Evolutionary conservation across 192 early-diverging fungal species (phyloP).

Genomic region (Coemansia sp.): DNA sequence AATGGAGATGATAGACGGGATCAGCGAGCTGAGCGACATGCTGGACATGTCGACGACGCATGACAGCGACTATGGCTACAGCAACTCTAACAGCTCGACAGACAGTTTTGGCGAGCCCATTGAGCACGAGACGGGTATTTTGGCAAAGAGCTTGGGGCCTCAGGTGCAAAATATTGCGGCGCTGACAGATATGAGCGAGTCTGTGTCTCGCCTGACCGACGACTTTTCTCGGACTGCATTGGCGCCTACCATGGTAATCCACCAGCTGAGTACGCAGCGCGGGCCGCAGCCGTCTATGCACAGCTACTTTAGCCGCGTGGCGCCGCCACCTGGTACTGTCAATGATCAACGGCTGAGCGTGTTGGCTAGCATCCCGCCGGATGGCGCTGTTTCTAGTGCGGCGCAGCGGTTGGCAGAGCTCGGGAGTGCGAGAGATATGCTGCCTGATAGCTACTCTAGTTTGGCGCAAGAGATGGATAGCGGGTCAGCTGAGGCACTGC

Average conservation of each 20-base stretch:
- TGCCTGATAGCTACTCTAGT: slow-evolving; percentile 5
- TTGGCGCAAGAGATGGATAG: slow-evolving; percentile 4
- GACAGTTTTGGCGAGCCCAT: slow-evolving; percentile 57
- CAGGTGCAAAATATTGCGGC: slow-evolving; percentile 5
- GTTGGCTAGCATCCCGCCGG: background rate
- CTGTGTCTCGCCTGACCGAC: slow-evolving; percentile 12
- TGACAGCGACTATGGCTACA: slow-evolving; percentile 40
- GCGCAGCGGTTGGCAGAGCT: background rate
- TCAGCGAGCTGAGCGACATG: slow-evolving; percentile 45
- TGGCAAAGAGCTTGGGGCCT: slow-evolving; percentile 28
- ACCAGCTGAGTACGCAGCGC: slow-evolving; percentile 20
- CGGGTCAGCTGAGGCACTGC: slow-evolving; percentile 1
- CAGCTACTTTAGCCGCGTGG: slow-evolving; percentile 1
- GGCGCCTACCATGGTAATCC: slow-evolving; percentile 23
- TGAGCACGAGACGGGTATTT: slow-evolving; percentile 39
- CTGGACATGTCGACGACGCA: slow-evolving; percentile 26
- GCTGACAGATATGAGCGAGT: background rate
- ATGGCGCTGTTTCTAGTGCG: background rate
- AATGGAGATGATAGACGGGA: slow-evolving; percentile 48
- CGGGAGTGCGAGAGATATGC: background rate
- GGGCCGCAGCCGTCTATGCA: background rate
- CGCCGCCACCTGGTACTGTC: background rate
- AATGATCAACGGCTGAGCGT: background rate
- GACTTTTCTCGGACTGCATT: slow-evolving; percentile 6
- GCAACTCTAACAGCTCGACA: slow-evolving; percentile 40